Base-by-base conservation (phyloP, 139 green algal genomes). In the Eudorina sp. region DNA sequence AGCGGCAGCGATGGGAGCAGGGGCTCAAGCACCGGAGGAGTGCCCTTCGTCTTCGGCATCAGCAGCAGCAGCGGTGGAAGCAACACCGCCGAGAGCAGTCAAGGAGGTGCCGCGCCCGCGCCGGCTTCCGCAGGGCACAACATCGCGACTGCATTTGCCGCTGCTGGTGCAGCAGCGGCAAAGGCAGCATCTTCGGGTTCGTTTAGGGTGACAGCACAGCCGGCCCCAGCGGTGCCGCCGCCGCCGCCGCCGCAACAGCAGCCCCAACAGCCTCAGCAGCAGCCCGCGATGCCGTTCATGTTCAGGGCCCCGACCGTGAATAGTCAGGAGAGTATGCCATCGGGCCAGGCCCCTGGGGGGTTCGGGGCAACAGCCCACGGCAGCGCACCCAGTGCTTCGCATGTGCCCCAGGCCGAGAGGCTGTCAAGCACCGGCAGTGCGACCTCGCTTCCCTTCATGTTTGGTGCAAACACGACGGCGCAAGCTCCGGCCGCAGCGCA, bases 11-110 rank as follows among this genome's bases (percentile, higher is more conserved):
- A 23, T 53, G 70, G 40, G 38, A 72, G 62, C 62, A 72, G 62
- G 38, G 62, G 62, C 62, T 72, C 62, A 34, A 72, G 62, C 11
- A 48, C 75, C 0, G 48, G 41, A 4, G 75, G 25, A 19, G 48
- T 83, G 0, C 75, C 75, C 1, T 83, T 83, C 48, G 75, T 83
- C 9, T 83, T 83, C 31, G 75, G 75, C 51, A n/a, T n/a, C n/a
- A n/a, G 48, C 5, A 27, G 8, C 14, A 62, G 46, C 73, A 81
- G 73, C 73, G 4, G 45, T n/a, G 73, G 73, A 3, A 34, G 68
- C 62, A n/a, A 6, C 62, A 27, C n/a, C 62, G 62, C 8, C 36
- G 41, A 14, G 21, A 43, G 40, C 70, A 55, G n/a, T 41, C 70
- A 53, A 79, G 69, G 38, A 53, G 70, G 41, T 16, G 40, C 70